Percentiles rank a stretch among this genome's conserved stretches.
These are phyloP conservation scores for Rhizodiscina lignyota DNA, from an alignment of 495 filamentous ascomycete genomes.

Conservation along the genomic window DNA sequence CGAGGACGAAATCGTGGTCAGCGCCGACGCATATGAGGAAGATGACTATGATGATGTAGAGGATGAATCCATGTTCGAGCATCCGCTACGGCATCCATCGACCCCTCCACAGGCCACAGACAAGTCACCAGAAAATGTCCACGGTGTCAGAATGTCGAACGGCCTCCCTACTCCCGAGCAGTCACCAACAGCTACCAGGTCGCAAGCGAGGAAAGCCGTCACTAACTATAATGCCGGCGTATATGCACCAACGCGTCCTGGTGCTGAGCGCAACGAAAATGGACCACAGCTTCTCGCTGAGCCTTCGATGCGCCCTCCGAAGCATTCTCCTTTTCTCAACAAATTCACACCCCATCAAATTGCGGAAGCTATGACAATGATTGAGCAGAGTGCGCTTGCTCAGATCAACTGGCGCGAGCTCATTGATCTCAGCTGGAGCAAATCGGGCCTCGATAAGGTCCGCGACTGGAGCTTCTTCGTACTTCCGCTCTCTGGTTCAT, in stretches of 20 bases:
- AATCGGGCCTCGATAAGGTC: constrained; percentile 44
- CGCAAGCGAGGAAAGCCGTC: too few relatives aligned
- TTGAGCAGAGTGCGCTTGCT: constrained; percentile 90
- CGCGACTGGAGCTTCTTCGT: constrained; percentile 90
- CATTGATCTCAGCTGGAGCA: constrained; percentile 75
- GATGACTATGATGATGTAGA: constrained; percentile 17
- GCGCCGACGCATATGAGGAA: too few relatives aligned
- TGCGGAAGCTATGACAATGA: constrained; percentile 85
- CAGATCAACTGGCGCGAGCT: constrained; percentile 97
- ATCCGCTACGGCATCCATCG: constrained; percentile 55
- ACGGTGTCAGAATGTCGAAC: constrained; percentile 2
- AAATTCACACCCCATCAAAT: constrained; percentile 79
- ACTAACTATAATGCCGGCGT: too few relatives aligned
- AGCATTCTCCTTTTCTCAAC: constrained; percentile 81
- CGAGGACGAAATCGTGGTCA: constrained; percentile 21
- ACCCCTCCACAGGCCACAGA: constrained; percentile 56
- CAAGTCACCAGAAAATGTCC: constrained; percentile 6
- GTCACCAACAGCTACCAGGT: neutral
- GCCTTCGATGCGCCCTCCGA: constrained; percentile 10
- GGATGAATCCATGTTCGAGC: constrained; percentile 36
- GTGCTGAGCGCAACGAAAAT: neutral
- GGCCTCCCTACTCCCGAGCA: neutral
- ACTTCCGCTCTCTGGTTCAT: too few relatives aligned
- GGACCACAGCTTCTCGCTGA: neutral
- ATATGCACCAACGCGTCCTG: neutral